Evolutionary conservation across 352 stramenopile genomes (phyloP).

Genomic region (Globisporangium solare): DNA sequence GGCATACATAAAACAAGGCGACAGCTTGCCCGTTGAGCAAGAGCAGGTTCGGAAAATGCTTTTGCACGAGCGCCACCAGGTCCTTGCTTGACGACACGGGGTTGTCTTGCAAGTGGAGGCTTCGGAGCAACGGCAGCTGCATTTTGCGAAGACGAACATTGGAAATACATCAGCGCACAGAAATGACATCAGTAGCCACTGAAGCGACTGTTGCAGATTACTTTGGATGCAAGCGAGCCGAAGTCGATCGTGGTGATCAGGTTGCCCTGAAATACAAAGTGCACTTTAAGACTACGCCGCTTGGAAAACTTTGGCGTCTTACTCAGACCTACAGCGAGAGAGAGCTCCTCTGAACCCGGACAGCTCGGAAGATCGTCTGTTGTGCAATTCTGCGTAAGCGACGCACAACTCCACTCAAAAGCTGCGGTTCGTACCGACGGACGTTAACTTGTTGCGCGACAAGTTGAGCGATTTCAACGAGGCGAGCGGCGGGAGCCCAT

Average conservation of each 20-base stretch:
- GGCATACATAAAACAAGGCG: slow-evolving; percentile 27
- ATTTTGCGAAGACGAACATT: not conserved
- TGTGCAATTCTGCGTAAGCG: not conserved
- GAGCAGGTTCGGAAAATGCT: slow-evolving; percentile 38
- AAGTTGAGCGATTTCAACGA: slow-evolving; percentile 44
- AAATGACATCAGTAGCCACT: not conserved
- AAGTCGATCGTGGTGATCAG: slow-evolving; percentile 45
- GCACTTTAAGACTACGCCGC: not conserved
- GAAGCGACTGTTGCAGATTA: slow-evolving; percentile 10
- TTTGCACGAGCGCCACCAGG: slow-evolving; percentile 16
- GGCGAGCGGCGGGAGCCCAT: slow-evolving; percentile 38
- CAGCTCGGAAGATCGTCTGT: slow-evolving; percentile 38
- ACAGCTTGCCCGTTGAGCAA: slow-evolving; percentile 53
- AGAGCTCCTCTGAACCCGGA: slow-evolving; percentile 48
- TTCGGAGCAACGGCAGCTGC: slow-evolving; percentile 45
- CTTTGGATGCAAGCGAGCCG: slow-evolving; percentile 24
- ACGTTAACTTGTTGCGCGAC: slow-evolving; percentile 39
- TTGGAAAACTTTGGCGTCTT: not conserved
- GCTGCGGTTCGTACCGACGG: slow-evolving; percentile 26
- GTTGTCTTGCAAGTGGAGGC: slow-evolving; percentile 41
- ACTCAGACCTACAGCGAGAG: slow-evolving; percentile 25
- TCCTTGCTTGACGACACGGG: slow-evolving; percentile 17
- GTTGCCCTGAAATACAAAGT: slow-evolving; percentile 34
- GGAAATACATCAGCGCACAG: not conserved
- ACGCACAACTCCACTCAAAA: not conserved